phyloP scores from a whole-genome alignment of 2,329 filamentous ascomycete genomes.

The Colletotrichum trifolii region DNA sequence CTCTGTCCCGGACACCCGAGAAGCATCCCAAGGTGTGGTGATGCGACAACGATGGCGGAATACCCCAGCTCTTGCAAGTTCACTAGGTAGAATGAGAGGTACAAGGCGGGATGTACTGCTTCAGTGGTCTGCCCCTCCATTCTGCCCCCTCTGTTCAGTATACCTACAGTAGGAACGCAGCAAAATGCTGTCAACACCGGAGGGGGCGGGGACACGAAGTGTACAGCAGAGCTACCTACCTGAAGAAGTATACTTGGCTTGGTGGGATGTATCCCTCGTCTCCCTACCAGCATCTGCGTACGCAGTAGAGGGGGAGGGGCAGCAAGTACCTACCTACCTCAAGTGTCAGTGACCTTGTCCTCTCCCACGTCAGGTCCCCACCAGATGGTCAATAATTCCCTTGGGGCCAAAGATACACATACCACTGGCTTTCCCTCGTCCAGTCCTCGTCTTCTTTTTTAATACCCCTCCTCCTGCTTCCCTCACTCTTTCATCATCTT shows the following conservation, averaged over 20 bases:
- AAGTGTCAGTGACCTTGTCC: slow-evolving; percentile 11
- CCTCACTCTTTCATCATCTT: slow-evolving; percentile 20
- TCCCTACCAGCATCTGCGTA: no score
- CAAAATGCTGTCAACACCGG: no score
- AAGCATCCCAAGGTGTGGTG: slow-evolving; percentile 19
- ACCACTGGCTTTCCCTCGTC: slow-evolving; percentile 28
- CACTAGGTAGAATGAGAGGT: not conserved
- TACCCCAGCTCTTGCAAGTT: no score
- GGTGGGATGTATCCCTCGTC: no score
- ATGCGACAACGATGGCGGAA: not conserved
- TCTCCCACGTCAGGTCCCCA: slow-evolving; percentile 37
- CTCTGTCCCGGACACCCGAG: not conserved
- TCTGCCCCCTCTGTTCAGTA: slow-evolving; percentile 1
- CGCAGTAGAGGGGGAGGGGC: no score
- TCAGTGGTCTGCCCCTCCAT: slow-evolving; percentile 13
- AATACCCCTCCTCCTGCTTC: slow-evolving; percentile 2
- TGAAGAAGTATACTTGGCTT: no score
- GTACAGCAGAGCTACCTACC: no score
- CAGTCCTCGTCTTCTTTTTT: slow-evolving; percentile 19
- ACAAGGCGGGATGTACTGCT: slow-evolving; percentile 1
- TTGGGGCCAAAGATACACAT: slow-evolving; percentile 36
- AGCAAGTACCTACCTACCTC: no score
- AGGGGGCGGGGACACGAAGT: no score
- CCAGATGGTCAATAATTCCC: slow-evolving; percentile 36
- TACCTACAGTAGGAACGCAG: no score